Conservation (phyloP, 148 eudicot species). For the Cornus suecica region DNA sequence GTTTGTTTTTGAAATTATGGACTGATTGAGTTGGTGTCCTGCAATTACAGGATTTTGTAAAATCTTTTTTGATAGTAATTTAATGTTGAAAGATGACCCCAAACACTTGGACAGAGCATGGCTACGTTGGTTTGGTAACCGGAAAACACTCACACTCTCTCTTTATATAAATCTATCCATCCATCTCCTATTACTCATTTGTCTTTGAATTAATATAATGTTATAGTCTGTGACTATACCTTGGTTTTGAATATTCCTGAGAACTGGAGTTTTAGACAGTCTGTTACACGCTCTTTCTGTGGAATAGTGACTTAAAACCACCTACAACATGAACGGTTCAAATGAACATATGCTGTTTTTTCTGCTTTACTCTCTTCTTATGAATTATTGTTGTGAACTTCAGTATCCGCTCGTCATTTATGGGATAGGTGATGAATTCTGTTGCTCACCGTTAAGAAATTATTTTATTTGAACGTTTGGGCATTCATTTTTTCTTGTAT, state of each 20-base stretch:
- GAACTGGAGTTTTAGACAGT: background rate
- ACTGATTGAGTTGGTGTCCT: background rate
- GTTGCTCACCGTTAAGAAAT: background rate
- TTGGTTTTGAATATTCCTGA: background rate
- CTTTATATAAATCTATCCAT: background rate
- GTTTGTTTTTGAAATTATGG: background rate
- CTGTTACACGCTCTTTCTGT: background rate
- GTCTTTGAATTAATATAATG: background rate
- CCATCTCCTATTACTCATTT: background rate
- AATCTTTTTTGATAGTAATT: background rate
- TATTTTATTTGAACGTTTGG: background rate
- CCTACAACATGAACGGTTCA: background rate
- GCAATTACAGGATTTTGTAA: background rate
- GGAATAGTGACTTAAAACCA: background rate
- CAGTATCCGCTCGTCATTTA: background rate
- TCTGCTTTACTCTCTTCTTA: background rate
- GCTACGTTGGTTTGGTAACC: background rate
- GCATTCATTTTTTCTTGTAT: background rate
- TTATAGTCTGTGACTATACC: background rate
- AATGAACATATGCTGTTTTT: background rate
- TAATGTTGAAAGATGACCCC: background rate
- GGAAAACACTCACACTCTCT: background rate
- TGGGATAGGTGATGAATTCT: too few relatives aligned
- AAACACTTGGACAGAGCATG: background rate
- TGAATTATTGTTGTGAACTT: background rate